Evolutionary conservation across 306 rosid species (phyloP).

Genomic region (Pyrus bretschneideri): DNA sequence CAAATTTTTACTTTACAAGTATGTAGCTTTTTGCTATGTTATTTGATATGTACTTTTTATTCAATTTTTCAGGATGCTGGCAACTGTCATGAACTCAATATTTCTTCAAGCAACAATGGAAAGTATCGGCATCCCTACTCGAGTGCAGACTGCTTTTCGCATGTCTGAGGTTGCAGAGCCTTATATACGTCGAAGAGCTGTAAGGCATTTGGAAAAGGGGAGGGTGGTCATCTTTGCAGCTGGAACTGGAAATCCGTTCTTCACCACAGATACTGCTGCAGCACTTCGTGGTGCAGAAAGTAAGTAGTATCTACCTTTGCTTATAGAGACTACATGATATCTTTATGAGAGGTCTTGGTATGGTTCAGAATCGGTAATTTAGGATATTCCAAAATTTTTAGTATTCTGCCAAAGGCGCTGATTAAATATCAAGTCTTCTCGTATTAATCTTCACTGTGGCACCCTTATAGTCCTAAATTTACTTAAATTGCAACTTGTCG

Average conservation of each 20-base stretch:
- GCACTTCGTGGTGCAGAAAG: conserved; percentile 98
- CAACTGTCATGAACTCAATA: conserved; percentile 95
- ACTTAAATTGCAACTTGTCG: neutral
- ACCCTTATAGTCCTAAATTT: neutral
- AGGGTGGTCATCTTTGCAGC: conserved; percentile 98
- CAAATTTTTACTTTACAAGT: neutral
- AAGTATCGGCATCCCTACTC: conserved; percentile 92
- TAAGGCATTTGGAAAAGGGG: conserved; percentile 93
- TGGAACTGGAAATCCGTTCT: conserved; percentile 97
- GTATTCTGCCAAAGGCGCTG: neutral
- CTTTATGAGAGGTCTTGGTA: neutral
- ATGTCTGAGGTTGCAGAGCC: conserved; percentile 99
- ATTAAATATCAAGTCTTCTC: no score
- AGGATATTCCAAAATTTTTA: neutral
- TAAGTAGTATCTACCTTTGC: conserved; percentile 26
- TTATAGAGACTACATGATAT: neutral
- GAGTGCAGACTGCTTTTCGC: conserved; percentile 97
- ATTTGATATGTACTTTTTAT: neutral
- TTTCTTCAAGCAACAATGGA: conserved; percentile 99
- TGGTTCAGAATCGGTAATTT: neutral
- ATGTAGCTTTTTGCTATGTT: neutral
- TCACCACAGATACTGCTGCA: conserved; percentile 95
- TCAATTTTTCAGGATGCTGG: conserved; percentile 70
- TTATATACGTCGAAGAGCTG: conserved; percentile 92
- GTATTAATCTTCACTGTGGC: no score